Conservation (phyloP, 768 basidiomycete genomes). For the Russula vinacea region DNA sequence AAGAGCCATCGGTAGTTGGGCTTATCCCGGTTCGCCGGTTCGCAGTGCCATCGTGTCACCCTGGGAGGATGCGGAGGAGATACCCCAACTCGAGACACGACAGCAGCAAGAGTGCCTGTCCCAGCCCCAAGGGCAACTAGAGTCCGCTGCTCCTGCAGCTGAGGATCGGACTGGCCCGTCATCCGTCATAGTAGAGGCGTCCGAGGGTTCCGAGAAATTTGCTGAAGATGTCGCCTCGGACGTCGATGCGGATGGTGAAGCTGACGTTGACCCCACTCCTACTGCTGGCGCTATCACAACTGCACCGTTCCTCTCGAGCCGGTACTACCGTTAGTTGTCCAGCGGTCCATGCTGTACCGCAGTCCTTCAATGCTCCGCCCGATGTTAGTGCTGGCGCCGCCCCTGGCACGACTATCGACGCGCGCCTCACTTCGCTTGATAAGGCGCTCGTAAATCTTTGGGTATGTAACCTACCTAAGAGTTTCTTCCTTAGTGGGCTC, state of each 20-base stretch:
- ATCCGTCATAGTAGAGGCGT: constrained; percentile 21
- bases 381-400: background rate
- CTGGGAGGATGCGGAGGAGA: constrained; percentile 13
- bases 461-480: constrained; percentile 10
- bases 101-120: background rate
- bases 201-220: constrained; percentile 21
- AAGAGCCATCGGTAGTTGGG: constrained; percentile 45
- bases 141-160: background rate
- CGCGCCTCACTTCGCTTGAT: constrained; percentile 26
- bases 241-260: constrained; percentile 22
- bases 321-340: background rate
- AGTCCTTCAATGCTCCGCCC: constrained; percentile 4
- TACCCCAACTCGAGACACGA: background rate
- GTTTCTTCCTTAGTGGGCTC: background rate
- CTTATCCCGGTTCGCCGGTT: constrained; percentile 42
- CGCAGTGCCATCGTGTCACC: constrained; percentile 35
- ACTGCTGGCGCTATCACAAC: background rate
- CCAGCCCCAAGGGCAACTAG: background rate
- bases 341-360: background rate
- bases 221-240: constrained; percentile 25
- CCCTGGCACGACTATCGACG: constrained; percentile 11
- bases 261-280: constrained; percentile 15
- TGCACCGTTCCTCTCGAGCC: background rate
- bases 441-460: constrained; percentile 30
- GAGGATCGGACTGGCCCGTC: constrained; percentile 3